Base-by-base conservation (phyloP, 345 rosid genomes). In the Gossypium australe region DNA sequence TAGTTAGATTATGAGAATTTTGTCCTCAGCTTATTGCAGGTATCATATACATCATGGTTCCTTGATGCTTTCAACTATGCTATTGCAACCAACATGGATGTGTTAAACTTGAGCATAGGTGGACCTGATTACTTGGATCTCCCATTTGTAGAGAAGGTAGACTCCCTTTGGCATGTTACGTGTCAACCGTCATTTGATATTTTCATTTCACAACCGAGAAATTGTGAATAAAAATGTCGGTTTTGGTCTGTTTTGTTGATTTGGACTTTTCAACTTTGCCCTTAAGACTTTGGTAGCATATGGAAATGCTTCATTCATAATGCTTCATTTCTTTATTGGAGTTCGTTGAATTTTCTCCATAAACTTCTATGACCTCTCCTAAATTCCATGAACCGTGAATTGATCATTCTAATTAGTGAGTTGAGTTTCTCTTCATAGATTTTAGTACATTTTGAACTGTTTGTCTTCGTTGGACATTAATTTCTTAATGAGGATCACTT, bases 41-140 rank as follows among this genome's bases (percentile, higher is more conserved):
- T 95, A 85, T 95, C 99, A 44, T 95, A 93, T 82, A 93, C 98
- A 22, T 95, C 99, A 55, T 95, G 99, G 99, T 93, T 95, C 80
- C 99, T 95, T 82, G 99, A 95, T 75, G 97, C 99, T 52, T 95
- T 95, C 80, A 95, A 95, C 80, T 95, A 95, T 83, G 99, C 99
- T 72, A 95, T 93, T 58, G 98, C 99, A 38, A 89, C 89, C 68
- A 64, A 91, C 71, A 90, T 95, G 93, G 99, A 95, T 82, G 99
- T 95, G 73, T 86, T 95, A 43, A 95, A 95, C 82, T 85, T 93
- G 96, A 95, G 99, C 81, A 95, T 95, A 25, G 99, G 97, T 79
- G 99, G 99, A 58, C 99, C 99, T 79, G 99, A 95, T 85, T 92
- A 91, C 87, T 72, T 95, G 91, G 99, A 95, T 87, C 93, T 90